Evolutionary conservation across 2,329 filamentous ascomycete genomes (phyloP).

Genomic region (Neoarthrinium moseri): DNA sequence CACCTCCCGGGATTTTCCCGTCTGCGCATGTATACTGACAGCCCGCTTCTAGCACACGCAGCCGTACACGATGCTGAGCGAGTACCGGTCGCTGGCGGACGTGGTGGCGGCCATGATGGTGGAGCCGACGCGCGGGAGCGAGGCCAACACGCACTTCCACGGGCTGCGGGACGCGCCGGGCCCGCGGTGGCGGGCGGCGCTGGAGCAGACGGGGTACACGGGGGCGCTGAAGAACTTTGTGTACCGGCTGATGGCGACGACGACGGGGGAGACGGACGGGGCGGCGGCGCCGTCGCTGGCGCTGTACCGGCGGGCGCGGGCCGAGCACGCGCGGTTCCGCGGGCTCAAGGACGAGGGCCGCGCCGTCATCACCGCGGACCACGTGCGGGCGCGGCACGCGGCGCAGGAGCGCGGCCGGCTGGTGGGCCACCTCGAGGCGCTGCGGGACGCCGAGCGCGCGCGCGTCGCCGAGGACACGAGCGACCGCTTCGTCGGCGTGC

Average conservation of each 20-base stretch:
- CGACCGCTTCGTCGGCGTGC: not conserved
- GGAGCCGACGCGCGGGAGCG: conserved; percentile 9
- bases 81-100: conserved; percentile 28
- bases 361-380: not conserved
- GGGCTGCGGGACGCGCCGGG: not conserved
- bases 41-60: conserved; percentile 17
- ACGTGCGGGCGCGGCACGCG: conserved; percentile 4
- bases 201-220: conserved; percentile 4
- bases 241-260: conserved; percentile 7
- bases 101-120: conserved; percentile 30
- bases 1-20: not conserved
- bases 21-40: no score
- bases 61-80: conserved; percentile 29
- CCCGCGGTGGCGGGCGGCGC: not conserved
- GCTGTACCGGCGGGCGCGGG: conserved; percentile 7
- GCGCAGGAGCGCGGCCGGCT: not conserved
- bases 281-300: not conserved
- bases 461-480: not conserved
- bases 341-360: conserved; percentile 4
- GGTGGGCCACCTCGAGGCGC: not conserved
- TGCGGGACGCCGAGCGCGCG: not conserved
- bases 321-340: conserved; percentile 1
- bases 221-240: conserved; percentile 11
- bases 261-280: not conserved
- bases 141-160: conserved; percentile 7